Evolutionary conservation across 345 rosid species (phyloP).

Genomic region (Eucalyptus brandiana): DNA sequence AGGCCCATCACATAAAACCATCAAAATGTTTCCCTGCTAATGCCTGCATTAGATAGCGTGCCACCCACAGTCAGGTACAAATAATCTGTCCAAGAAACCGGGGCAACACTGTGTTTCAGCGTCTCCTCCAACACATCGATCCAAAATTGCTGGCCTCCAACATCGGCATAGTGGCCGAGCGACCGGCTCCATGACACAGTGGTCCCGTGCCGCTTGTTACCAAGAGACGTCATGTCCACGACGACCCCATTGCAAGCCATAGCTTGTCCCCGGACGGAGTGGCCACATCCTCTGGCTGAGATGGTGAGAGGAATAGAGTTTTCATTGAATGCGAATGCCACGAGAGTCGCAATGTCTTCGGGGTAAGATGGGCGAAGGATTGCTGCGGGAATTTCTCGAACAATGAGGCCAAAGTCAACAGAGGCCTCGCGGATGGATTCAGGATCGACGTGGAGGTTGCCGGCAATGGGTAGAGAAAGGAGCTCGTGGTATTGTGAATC

Average conservation of each 20-base stretch:
- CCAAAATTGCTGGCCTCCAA: conserved; percentile 34
- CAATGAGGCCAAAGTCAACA: conserved; percentile 21
- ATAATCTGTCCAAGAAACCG: conserved; percentile 42
- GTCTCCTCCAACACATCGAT: conserved; percentile 25
- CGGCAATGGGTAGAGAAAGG: neutral
- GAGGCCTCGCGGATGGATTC: conserved; percentile 14
- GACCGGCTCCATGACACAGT: neutral
- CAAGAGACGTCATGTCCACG: conserved; percentile 21
- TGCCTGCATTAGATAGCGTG: conserved; percentile 45
- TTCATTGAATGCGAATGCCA: conserved; percentile 8
- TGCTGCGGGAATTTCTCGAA: conserved; percentile 10
- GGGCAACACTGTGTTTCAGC: conserved; percentile 15
- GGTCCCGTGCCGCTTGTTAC: neutral
- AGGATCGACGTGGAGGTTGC: conserved; percentile 3
- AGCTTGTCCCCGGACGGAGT: conserved; percentile 34
- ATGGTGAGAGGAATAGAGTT: neutral
- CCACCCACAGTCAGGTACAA: conserved; percentile 39
- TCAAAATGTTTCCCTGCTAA: conserved; percentile 30
- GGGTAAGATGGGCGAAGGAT: conserved; percentile 18
- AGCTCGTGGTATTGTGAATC: neutral
- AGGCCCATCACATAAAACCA: no score
- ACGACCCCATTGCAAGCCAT: conserved; percentile 27
- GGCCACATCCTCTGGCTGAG: conserved; percentile 33
- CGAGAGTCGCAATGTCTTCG: conserved; percentile 12
- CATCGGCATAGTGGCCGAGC: conserved; percentile 19